Evolutionary conservation across 768 basidiomycete genomes (phyloP), one percentile per base, ranked within the genome.

Genomic region (Lepiota subincarnata): DNA sequence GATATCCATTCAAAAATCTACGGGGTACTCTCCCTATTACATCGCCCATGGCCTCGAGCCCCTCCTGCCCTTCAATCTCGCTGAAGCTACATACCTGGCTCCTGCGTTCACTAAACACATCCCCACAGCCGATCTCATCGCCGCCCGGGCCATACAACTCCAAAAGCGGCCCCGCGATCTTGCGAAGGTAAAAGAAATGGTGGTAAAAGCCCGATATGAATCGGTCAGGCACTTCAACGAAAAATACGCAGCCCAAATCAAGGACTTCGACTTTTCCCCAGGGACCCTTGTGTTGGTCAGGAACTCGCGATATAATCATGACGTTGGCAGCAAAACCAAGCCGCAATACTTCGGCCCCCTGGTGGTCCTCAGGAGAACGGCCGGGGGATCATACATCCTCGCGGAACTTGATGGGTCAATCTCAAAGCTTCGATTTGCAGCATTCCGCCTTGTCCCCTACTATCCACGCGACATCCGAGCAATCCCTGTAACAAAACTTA

Each of bases 1-100:
- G 0, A 59, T 70, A 4, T 67, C 71, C 0, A 63, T 66, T 3
- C 59, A 65, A n/a, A 64, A 63, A 34, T 41, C 60, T 0, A 66
- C 59, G 0, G 72, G 73, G 1, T 67, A 64, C 57, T 71, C 67
- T 7, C 72, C 71, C 0, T 73, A 64, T 48, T 71, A 64, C 41
- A 57, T 69, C 38, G 68, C 65, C 0, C 64, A 68, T 31, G 68
- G 73, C 0, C 57, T 66, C 2, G 62, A 74, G 26, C 71, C 73
- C 0, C 13, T 72, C 5, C 55, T 70, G 5, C 70, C 70, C 1
- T 64, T 69, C 31, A 66, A 68, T 46, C 49, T 68, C 12, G 16
- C 57, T 8, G 58, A 68, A 50, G 55, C 58, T 1, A 63, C 56
- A 37, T 57, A 54, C 37, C 50, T 63, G 12, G 31, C 50, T 24